Percentiles rank a stretch among this genome's conserved stretches.
Conservation (phyloP, 1,284 basidiomycete genomes). For the Ustilago cynodontis region DNA sequence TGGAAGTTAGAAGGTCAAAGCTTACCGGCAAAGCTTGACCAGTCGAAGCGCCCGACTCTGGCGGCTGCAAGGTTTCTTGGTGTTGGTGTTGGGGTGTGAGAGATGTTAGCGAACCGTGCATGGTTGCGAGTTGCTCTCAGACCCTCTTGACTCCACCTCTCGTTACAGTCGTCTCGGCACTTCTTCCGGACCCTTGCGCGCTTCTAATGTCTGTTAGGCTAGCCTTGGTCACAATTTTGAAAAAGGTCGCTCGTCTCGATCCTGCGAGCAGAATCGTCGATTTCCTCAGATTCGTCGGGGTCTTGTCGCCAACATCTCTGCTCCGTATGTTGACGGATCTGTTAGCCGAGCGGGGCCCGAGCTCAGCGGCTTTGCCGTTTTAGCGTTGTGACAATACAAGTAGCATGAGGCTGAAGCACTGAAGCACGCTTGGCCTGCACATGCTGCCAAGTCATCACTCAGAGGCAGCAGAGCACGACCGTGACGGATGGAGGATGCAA, state of each 20-base stretch:
- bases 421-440: background rate
- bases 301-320: background rate
- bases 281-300: background rate
- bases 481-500: background rate
- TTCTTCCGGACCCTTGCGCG: slow-evolving; percentile 7
- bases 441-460: no score
- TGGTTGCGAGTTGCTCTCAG: background rate
- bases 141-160: slow-evolving; percentile 19
- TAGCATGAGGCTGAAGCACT: background rate
- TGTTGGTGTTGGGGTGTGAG: slow-evolving; percentile 1
- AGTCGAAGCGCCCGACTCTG: background rate
- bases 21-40: background rate
- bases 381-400: slow-evolving; percentile 9
- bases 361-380: background rate
- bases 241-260: background rate
- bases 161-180: background rate
- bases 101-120: slow-evolving; percentile 14
- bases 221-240: background rate
- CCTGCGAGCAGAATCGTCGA: slow-evolving; percentile 6
- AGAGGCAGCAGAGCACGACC: background rate
- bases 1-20: background rate
- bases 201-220: background rate
- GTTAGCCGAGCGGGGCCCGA: slow-evolving; percentile 1
- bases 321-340: background rate
- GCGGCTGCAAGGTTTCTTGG: background rate